These are phyloP conservation scores for Thelephora aurantiotincta DNA, from an alignment of 768 basidiomycete species.

Conservation along the genomic window DNA sequence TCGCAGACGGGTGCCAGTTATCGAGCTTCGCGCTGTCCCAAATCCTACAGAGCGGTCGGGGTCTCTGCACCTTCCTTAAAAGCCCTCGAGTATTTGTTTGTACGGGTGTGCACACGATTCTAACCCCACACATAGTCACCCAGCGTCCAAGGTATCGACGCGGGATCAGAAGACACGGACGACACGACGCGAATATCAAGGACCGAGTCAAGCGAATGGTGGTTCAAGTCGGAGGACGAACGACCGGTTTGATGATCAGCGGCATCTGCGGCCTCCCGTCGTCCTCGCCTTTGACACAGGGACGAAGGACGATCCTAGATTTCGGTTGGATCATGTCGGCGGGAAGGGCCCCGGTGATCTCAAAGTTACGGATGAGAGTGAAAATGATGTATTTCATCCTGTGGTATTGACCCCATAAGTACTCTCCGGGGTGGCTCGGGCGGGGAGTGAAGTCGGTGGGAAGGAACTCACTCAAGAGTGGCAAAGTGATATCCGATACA, in stretches of 20 bases:
- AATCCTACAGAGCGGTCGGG: too few relatives aligned
- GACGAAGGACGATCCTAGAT: slow-evolving; percentile 11
- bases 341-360: slow-evolving; percentile 17
- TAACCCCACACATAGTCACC: too few relatives aligned
- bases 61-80: too few relatives aligned
- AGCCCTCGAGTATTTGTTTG: too few relatives aligned
- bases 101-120: too few relatives aligned
- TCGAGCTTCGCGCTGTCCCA: too few relatives aligned
- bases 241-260: slow-evolving; percentile 9
- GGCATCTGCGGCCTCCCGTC: slow-evolving; percentile 13
- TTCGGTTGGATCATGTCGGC: slow-evolving; percentile 10
- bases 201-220: too few relatives aligned
- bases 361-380: slow-evolving; percentile 17
- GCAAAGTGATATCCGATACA: slow-evolving; percentile 61
- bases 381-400: slow-evolving; percentile 22
- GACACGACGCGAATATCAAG: too few relatives aligned
- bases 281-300: slow-evolving; percentile 8
- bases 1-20: too few relatives aligned
- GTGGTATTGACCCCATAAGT: neutral
- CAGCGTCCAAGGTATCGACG: too few relatives aligned
- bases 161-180: too few relatives aligned
- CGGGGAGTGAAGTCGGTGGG: neutral
- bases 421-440: neutral
- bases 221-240: too few relatives aligned
- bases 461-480: slow-evolving; percentile 35